These are phyloP conservation scores for Citrus inodora DNA, from an alignment of 345 rosid species.

Conservation along the genomic window DNA sequence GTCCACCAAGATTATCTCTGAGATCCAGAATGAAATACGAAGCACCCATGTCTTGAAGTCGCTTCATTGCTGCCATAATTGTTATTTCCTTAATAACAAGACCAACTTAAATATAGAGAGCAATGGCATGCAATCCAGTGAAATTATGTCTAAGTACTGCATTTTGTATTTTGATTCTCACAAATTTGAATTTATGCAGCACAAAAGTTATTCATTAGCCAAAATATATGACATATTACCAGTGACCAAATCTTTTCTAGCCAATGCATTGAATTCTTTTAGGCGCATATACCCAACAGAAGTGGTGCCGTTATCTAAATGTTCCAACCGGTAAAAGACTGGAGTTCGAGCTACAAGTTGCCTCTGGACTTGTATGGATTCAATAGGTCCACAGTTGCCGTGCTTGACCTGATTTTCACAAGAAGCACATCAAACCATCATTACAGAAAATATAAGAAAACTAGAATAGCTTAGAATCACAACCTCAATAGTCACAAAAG, in stretches of 20 bases:
- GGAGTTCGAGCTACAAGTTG: constrained; percentile 83
- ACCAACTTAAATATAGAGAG: not conserved
- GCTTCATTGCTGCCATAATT: constrained; percentile 67
- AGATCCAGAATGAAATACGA: constrained; percentile 83
- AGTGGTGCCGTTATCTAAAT: constrained; percentile 52
- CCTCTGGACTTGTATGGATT: constrained; percentile 68
- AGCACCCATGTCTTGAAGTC: constrained; percentile 89
- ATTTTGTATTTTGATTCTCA: not conserved
- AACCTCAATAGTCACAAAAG: constrained; percentile 82
- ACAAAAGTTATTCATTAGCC: not conserved
- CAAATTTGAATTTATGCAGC: not conserved
- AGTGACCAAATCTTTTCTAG: constrained; percentile 82
- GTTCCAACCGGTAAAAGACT: constrained; percentile 78
- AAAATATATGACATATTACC: constrained; percentile 42
- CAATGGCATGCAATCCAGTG: not conserved
- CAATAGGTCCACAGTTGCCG: constrained; percentile 78
- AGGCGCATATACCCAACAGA: constrained; percentile 80
- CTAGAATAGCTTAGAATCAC: constrained; percentile 9
- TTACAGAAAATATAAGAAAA: not conserved
- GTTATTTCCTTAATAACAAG: constrained; percentile 1
- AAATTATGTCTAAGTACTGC: not conserved
- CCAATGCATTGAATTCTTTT: constrained; percentile 94
- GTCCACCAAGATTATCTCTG: constrained; percentile 96
- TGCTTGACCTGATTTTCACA: constrained; percentile 68
- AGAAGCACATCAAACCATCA: not conserved